These are phyloP conservation scores for Trametes cubensis DNA, from an alignment of 768 basidiomycete genomes.

Conservation along the genomic window DNA sequence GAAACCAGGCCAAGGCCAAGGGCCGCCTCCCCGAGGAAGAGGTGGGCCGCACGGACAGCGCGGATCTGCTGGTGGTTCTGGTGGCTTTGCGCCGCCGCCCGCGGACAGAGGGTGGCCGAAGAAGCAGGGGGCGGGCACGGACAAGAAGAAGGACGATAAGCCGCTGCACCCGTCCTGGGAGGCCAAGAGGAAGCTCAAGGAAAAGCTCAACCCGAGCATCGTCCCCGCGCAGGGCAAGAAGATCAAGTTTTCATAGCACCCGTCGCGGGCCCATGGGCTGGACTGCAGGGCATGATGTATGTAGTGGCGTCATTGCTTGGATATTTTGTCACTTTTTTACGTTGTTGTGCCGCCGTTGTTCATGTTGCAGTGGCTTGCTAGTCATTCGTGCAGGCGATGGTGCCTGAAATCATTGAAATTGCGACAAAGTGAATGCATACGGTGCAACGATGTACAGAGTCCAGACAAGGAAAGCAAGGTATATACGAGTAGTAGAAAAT, in stretches of 20 bases:
- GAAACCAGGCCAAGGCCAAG: background rate
- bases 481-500: background rate
- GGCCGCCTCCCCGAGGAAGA: background rate
- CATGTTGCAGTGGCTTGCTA: too few relatives aligned
- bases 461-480: background rate
- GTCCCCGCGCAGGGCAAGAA: slow-evolving; percentile 80
- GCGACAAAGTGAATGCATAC: background rate
- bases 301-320: too few relatives aligned
- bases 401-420: background rate
- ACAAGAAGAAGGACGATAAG: slow-evolving; percentile 34
- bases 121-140: slow-evolving; percentile 9
- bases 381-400: background rate
- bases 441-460: background rate
- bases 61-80: background rate
- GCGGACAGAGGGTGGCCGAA: slow-evolving; percentile 28
- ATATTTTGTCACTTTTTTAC: too few relatives aligned
- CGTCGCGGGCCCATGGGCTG: background rate
- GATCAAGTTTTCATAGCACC: slow-evolving; percentile 56
- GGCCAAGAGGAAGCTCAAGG: slow-evolving; percentile 82
- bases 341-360: too few relatives aligned
- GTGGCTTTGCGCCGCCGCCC: slow-evolving; percentile 1
- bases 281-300: too few relatives aligned
- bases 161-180: slow-evolving; percentile 95
- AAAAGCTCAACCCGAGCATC: slow-evolving; percentile 63
- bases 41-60: background rate